These are phyloP conservation scores for Arthrinium phaeospermum DNA, from an alignment of 2,329 filamentous ascomycete genomes.

Conservation along the genomic window DNA sequence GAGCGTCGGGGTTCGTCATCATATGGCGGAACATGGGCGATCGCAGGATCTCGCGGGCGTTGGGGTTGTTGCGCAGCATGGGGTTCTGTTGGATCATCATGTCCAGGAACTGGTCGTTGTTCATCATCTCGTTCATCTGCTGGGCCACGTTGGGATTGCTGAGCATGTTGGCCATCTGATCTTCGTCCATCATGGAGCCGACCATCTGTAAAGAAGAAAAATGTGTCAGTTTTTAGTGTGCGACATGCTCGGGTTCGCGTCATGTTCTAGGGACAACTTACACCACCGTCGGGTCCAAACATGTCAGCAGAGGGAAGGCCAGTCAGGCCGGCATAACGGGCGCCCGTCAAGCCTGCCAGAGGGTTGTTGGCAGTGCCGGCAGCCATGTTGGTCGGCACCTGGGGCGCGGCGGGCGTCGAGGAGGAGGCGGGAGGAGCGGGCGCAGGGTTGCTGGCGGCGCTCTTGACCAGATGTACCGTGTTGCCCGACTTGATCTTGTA, in stretches of 20 bases:
- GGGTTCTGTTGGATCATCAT: constrained; percentile 95
- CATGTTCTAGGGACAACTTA: constrained; percentile 57
- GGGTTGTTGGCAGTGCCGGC: constrained; percentile 87
- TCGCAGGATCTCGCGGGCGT: constrained; percentile 83
- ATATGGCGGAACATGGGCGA: constrained; percentile 89
- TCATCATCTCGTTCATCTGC: constrained; percentile 91
- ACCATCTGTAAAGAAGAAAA: constrained; percentile 71
- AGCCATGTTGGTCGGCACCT: constrained; percentile 78
- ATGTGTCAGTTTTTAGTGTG: not conserved
- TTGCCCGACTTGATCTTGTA: constrained; percentile 98
- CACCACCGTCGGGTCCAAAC: constrained; percentile 93
- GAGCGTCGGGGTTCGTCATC: constrained; percentile 88
- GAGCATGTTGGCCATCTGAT: constrained; percentile 83
- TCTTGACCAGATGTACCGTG: constrained; percentile 96
- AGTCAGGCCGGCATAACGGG: constrained; percentile 90
- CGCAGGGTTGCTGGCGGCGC: constrained; percentile 81
- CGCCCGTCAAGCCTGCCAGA: constrained; percentile 87
- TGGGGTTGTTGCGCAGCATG: constrained; percentile 74
- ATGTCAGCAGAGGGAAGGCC: constrained; percentile 85
- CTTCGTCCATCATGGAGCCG: constrained; percentile 76
- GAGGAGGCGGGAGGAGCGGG: constrained; percentile 48
- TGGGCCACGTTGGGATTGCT: constrained; percentile 86
- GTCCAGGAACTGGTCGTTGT: constrained; percentile 92
- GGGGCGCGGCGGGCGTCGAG: constrained; percentile 55
- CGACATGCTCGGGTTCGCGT: not conserved